Evolutionary conservation across 2,329 filamentous ascomycete species (phyloP).

Genomic region (Drechslerella coelobrocha): DNA sequence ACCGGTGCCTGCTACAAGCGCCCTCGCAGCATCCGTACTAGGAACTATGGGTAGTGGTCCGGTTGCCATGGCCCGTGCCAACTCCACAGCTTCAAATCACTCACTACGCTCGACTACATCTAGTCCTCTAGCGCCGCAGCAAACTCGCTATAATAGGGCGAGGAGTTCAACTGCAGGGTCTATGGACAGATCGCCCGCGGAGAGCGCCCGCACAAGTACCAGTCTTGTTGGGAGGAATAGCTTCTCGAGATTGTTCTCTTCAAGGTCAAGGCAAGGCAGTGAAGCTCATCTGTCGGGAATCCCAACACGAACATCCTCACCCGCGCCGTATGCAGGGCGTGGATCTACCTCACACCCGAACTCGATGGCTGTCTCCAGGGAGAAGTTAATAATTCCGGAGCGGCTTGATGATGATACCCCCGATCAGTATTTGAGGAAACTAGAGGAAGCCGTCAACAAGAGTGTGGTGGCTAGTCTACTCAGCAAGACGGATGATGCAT

Average conservation of each 20-base stretch:
- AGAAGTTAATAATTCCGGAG: slow-evolving; percentile 70
- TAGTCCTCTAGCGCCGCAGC: slow-evolving; percentile 35
- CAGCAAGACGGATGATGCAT: slow-evolving; percentile 84
- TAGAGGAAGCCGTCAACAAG: slow-evolving; percentile 80
- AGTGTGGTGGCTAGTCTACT: slow-evolving; percentile 84
- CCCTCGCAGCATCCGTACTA: slow-evolving; percentile 59
- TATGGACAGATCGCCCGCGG: slow-evolving; percentile 61
- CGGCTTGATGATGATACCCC: slow-evolving; percentile 87
- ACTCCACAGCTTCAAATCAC: slow-evolving; percentile 70
- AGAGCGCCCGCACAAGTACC: slow-evolving; percentile 48
- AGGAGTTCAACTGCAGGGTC: slow-evolving; percentile 91
- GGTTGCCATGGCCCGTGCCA: slow-evolving; percentile 65
- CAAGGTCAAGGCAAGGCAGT: slow-evolving; percentile 79
- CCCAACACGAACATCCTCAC: slow-evolving; percentile 52
- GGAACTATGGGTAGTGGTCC: slow-evolving; percentile 57
- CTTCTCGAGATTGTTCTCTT: slow-evolving; percentile 84
- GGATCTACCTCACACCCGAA: slow-evolving; percentile 77
- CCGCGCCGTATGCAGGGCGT: slow-evolving; percentile 52
- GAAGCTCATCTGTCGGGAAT: slow-evolving; percentile 69
- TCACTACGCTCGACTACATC: slow-evolving; percentile 62
- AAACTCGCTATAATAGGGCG: slow-evolving; percentile 35
- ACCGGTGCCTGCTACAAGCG: slow-evolving; percentile 52
- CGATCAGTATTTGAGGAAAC: slow-evolving; percentile 81
- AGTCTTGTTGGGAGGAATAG: slow-evolving; percentile 76
- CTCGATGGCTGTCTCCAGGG: slow-evolving; percentile 77